These are phyloP conservation scores for Teratosphaeria gauchensis DNA, from an alignment of 2,329 filamentous ascomycete genomes.

Conservation along the genomic window DNA sequence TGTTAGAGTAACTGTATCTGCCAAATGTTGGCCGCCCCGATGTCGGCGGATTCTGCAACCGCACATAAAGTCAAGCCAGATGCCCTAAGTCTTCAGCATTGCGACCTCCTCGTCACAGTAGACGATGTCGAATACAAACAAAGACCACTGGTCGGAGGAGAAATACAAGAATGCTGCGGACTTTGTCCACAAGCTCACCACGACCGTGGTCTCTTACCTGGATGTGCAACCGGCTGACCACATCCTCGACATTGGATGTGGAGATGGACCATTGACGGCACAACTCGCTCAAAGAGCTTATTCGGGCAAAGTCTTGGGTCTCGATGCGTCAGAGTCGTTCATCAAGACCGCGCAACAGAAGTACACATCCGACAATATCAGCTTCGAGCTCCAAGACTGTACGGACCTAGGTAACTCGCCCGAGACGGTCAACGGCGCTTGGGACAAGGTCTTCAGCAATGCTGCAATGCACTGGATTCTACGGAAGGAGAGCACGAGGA, in stretches of 20 bases:
- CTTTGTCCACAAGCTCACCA: conserved; percentile 34
- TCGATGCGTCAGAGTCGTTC: conserved; percentile 33
- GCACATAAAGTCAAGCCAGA: neutral
- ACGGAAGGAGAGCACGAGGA: conserved; percentile 34
- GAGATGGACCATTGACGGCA: conserved; percentile 32
- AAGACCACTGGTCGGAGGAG: conserved; percentile 25
- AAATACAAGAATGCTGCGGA: conserved; percentile 28
- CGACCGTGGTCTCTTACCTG: conserved; percentile 29
- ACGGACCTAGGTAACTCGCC: conserved; percentile 15
- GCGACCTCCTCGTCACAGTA: neutral
- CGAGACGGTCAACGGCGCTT: conserved; percentile 15
- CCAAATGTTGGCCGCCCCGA: neutral
- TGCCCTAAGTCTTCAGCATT: neutral
- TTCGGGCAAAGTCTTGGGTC: conserved; percentile 25
- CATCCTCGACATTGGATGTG: conserved; percentile 33
- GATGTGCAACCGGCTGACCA: conserved; percentile 23
- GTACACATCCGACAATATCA: conserved; percentile 14
- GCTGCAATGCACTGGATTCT: conserved; percentile 43
- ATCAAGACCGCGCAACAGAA: conserved; percentile 26
- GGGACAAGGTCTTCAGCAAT: conserved; percentile 34
- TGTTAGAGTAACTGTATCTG: neutral
- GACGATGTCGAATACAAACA: neutral
- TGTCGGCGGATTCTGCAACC: neutral
- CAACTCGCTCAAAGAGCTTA: conserved; percentile 23
- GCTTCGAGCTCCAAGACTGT: conserved; percentile 25